These are phyloP conservation scores for Eucalyptus pumila DNA, from an alignment of 345 rosid species.

Conservation along the genomic window DNA sequence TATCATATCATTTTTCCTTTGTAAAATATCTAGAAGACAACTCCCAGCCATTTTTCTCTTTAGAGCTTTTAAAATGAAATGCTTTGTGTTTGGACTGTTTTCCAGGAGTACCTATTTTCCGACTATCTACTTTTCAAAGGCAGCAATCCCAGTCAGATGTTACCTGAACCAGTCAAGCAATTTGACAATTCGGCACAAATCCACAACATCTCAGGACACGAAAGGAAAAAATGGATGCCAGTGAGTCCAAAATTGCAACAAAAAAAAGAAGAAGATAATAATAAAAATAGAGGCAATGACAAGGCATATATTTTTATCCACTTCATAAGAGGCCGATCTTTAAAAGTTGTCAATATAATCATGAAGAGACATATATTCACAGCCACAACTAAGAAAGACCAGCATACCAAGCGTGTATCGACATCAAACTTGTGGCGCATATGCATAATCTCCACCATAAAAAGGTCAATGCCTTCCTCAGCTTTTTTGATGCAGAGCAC, in stretches of 20 bases:
- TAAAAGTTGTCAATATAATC: background rate
- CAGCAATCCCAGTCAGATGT: background rate
- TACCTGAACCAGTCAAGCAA: background rate
- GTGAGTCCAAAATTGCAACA: background rate
- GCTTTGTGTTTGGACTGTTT: background rate
- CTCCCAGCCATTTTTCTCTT: background rate
- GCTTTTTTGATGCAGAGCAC: conserved; percentile 85
- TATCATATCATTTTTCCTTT: background rate
- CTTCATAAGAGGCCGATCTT: background rate
- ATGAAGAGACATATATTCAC: background rate
- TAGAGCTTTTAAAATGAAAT: background rate
- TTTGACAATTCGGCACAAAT: background rate
- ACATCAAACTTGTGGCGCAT: conserved; percentile 98
- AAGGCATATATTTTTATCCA: background rate
- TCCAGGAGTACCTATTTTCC: background rate
- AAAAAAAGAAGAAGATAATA: background rate
- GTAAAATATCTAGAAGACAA: background rate
- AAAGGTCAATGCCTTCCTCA: conserved; percentile 81
- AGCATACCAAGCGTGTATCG: conserved; percentile 78
- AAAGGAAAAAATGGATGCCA: background rate
- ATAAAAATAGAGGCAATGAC: background rate
- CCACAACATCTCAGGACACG: background rate
- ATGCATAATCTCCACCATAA: conserved; percentile 99
- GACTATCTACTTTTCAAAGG: background rate
- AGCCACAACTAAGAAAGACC: background rate